Conservation (phyloP, 345 rosid species). For the Turnera subulata region DNA sequence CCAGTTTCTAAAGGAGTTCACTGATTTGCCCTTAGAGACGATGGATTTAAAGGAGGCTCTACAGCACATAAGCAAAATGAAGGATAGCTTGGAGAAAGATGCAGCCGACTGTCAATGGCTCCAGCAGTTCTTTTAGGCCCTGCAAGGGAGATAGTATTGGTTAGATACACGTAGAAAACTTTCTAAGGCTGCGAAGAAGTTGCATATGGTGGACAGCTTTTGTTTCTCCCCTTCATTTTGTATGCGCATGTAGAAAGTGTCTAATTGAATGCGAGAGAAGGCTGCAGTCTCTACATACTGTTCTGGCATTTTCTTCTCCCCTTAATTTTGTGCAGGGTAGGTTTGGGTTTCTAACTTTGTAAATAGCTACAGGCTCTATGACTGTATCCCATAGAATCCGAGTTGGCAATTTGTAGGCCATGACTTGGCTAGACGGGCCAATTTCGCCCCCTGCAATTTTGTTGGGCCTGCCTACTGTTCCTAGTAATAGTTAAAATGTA, state of each 20-base stretch:
- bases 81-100: conserved; percentile 66
- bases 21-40: conserved; percentile 76
- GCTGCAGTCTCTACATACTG: too few species aligned
- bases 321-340: neutral
- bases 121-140: conserved; percentile 51
- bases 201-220: neutral
- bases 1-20: conserved; percentile 68
- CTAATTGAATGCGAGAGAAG: too few species aligned
- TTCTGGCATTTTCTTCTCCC: neutral
- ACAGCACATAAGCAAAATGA: conserved; percentile 48
- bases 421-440: neutral
- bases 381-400: too few species aligned
- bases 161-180: neutral
- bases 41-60: conserved; percentile 78
- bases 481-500: too few species aligned
- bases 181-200: neutral
- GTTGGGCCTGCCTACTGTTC: neutral
- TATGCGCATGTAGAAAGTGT: too few species aligned
- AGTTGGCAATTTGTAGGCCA: too few species aligned
- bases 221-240: too few species aligned
- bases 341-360: neutral
- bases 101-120: conserved; percentile 63
- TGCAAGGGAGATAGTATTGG: neutral
- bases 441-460: neutral
- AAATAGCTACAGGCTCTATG: neutral